Evolutionary conservation across 1,139 yeast species (phyloP), one percentile per base, ranked within the genome.

Genomic region (Saccharomyces hybrid): DNA sequence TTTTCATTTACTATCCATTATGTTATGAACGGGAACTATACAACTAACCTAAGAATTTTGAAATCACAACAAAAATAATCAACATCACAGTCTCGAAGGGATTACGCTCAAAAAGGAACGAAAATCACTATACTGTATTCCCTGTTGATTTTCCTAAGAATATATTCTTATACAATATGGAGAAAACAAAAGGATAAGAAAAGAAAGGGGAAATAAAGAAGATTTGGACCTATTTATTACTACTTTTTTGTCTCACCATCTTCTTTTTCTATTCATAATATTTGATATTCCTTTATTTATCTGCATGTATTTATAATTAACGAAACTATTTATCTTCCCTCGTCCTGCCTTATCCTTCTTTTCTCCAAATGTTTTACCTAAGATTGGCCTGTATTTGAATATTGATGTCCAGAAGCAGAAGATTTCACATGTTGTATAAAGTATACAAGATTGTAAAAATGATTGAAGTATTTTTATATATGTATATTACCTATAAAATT

Each of bases 281-380:
- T 38, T 38, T 38, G 44, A 38, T 38, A 38, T 38, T 38, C 44
- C 44, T 38, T 38, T 38, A 38, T 38, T 38, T 38, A 38, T 38
- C 44, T 38, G 44, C 44, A 38, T 38, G 44, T 38, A 38, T 38
- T 38, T 38, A 38, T 38, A 38, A 38, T 38, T 11, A 38, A 38
- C 44, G 20, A 34, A 38, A 16, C 44, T 38, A 38, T 38, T 38
- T 38, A 38, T 38, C 44, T 38, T 9, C 44, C n/a, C 44, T 11
- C 9, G 25, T 4, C 9, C 44, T 4, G 11, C 25, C n/a, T 9
- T 16, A 38, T 38, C 25, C 44, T 38, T 38, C 16, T 38, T 16
- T 11, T 38, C 7, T 11, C 25, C 44, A 34, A 13, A 8, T 38
- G 23, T 3, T 38, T 14, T 38, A 38, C 44, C 9, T 5, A 5